A percentile compares a stretch with the other conserved stretches of the same genome.
These are phyloP conservation scores for Ajuga chamaepitys DNA, from an alignment of 257 asterid genomes.

Conservation along the genomic window DNA sequence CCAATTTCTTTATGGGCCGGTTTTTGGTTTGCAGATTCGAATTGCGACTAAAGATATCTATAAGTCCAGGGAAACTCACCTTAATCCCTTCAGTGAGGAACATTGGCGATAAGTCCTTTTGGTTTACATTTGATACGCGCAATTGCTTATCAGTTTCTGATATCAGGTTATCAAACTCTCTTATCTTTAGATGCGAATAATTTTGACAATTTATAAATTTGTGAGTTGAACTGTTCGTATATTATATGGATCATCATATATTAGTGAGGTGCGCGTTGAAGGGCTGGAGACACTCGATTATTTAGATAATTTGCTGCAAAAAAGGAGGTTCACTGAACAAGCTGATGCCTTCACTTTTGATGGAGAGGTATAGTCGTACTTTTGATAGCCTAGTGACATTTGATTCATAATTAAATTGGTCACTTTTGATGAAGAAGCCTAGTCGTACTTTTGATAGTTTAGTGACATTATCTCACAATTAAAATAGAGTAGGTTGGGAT, in stretches of 20 bases:
- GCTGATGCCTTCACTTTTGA: constrained; percentile 70
- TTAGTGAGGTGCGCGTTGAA: constrained; percentile 66
- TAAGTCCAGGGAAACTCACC: constrained; percentile 39
- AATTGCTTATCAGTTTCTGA: constrained; percentile 50
- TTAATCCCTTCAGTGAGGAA: constrained; percentile 48
- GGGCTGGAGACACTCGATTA: constrained; percentile 64
- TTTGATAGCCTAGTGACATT: too few species aligned
- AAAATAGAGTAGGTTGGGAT: too few species aligned
- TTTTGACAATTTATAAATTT: background rate
- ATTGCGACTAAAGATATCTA: constrained; percentile 41
- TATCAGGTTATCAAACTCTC: constrained; percentile 32
- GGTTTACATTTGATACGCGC: constrained; percentile 35
- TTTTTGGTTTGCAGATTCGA: constrained; percentile 36
- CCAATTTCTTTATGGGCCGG: too few species aligned
- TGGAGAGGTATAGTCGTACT: constrained; percentile 53
- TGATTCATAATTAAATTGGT: too few species aligned
- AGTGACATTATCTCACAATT: too few species aligned
- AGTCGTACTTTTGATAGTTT: too few species aligned
- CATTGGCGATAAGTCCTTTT: constrained; percentile 40
- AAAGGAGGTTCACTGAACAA: constrained; percentile 55
- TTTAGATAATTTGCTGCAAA: constrained; percentile 38
- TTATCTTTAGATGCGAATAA: background rate
- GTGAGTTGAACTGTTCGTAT: background rate
- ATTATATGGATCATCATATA: background rate
- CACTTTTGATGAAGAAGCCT: too few species aligned